These are phyloP conservation scores for Gracilaria gracilis DNA, from an alignment of 23 red algal genomes.

Conservation along the genomic window DNA sequence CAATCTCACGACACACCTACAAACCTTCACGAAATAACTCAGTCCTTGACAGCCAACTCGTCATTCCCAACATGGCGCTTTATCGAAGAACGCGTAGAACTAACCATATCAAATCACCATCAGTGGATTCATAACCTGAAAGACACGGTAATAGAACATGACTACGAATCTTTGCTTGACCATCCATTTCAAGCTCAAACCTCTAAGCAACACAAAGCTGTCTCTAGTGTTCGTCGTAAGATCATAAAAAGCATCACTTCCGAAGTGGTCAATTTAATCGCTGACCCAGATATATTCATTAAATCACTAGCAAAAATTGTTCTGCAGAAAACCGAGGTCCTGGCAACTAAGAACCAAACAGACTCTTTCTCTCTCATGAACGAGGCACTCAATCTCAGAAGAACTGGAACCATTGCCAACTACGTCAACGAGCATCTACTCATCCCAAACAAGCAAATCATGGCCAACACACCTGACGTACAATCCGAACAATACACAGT, in stretches of 20 bases:
- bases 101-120: not conserved
- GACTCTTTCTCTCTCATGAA: not conserved
- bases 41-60: no score
- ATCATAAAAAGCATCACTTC: conserved; percentile 32
- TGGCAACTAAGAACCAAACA: not conserved
- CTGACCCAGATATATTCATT: not conserved
- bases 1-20: no score
- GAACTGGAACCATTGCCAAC: not conserved
- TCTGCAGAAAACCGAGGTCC: not conserved
- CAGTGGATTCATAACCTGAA: conserved; percentile 24
- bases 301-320: not conserved
- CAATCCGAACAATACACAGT: not conserved
- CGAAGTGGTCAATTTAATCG: not conserved
- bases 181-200: not conserved
- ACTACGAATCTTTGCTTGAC: not conserved
- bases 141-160: conserved; percentile 16
- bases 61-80: conserved; percentile 29
- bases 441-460: not conserved
- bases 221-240: not conserved
- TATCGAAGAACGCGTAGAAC: conserved; percentile 6
- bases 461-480: not conserved
- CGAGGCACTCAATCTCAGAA: not conserved
- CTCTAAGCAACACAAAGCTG: not conserved
- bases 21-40: no score
- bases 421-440: not conserved